Conservation (phyloP, 2,329 filamentous ascomycete genomes). For the Fusarium sp. region DNA sequence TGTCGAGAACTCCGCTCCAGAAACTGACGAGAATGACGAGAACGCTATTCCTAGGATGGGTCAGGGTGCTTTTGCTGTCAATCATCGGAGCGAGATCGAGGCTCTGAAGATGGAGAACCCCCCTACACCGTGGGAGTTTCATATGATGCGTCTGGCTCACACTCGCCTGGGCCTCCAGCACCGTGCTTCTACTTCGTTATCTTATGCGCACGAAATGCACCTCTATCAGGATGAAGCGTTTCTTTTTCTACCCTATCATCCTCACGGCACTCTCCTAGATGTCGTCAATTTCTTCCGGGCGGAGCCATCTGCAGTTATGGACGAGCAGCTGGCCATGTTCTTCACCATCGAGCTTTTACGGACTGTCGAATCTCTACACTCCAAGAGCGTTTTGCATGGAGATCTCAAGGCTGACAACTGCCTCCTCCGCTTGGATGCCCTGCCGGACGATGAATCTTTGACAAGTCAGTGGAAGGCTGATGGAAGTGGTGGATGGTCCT, state of each 20-base stretch:
- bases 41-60: conserved; percentile 67
- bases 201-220: conserved; percentile 90
- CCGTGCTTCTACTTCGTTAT: conserved; percentile 80
- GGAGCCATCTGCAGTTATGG: conserved; percentile 80
- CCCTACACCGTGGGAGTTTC: conserved; percentile 93
- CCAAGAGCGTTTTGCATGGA: conserved; percentile 84
- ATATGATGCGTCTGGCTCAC: conserved; percentile 89
- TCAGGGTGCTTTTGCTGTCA: conserved; percentile 69
- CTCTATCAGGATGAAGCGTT: conserved; percentile 92
- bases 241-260: conserved; percentile 86
- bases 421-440: conserved; percentile 80
- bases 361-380: conserved; percentile 87
- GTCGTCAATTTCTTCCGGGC: conserved; percentile 87
- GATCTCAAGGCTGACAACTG: conserved; percentile 98
- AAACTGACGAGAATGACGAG: conserved; percentile 59
- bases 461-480: conserved; percentile 75
- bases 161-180: conserved; percentile 77
- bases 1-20: conserved; percentile 76
- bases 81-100: conserved; percentile 73
- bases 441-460: conserved; percentile 60
- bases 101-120: conserved; percentile 96
- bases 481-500: conserved; percentile 81
- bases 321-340: conserved; percentile 94
- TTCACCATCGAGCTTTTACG: conserved; percentile 92
- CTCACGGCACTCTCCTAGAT: conserved; percentile 94